phyloP scores from a whole-genome alignment of 768 basidiomycete species.

The Serendipita indica region DNA sequence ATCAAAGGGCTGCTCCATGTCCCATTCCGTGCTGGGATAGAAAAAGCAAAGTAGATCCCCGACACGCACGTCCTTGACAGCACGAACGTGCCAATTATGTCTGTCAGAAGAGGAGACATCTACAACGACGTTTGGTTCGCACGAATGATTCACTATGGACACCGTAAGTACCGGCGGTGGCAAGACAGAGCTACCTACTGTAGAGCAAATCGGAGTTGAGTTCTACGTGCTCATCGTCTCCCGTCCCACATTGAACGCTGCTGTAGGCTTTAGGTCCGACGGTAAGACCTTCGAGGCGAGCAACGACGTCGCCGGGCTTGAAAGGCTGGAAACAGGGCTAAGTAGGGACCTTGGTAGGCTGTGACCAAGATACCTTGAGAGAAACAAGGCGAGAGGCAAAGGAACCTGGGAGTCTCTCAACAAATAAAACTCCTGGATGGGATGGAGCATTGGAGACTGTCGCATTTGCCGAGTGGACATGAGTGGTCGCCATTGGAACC shows the following conservation, averaged over 20 bases:
- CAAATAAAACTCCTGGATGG: conserved; percentile 24
- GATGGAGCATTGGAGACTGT: conserved; percentile 25
- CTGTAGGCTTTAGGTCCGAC: conserved; percentile 31
- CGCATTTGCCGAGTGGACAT: no score
- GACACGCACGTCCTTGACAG: conserved; percentile 27
- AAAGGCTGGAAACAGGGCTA: conserved; percentile 23
- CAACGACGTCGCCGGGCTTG: conserved; percentile 26
- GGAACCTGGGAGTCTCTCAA: conserved; percentile 26
- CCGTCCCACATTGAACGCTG: conserved; percentile 37
- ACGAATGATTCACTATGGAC: conserved; percentile 44
- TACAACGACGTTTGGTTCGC: conserved; percentile 42
- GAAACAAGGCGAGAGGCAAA: conserved; percentile 27
- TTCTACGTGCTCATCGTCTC: conserved; percentile 35
- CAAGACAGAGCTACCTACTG: conserved; percentile 25
- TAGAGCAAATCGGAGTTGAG: conserved; percentile 47
- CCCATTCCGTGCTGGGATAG: conserved; percentile 57
- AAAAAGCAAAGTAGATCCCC: conserved; percentile 40
- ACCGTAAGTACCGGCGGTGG: not conserved
- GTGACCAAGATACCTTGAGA: conserved; percentile 20
- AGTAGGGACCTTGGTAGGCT: not conserved
- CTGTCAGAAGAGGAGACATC: conserved; percentile 32
- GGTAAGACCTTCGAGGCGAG: conserved; percentile 22
- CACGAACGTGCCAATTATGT: conserved; percentile 35
- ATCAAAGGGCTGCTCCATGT: conserved; percentile 47
- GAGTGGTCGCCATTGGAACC: no score